A percentile compares a stretch with the other conserved stretches of the same genome.
These are phyloP conservation scores for Saturnispora gosingensis DNA, from an alignment of 805 yeast species.

Conservation along the genomic window DNA sequence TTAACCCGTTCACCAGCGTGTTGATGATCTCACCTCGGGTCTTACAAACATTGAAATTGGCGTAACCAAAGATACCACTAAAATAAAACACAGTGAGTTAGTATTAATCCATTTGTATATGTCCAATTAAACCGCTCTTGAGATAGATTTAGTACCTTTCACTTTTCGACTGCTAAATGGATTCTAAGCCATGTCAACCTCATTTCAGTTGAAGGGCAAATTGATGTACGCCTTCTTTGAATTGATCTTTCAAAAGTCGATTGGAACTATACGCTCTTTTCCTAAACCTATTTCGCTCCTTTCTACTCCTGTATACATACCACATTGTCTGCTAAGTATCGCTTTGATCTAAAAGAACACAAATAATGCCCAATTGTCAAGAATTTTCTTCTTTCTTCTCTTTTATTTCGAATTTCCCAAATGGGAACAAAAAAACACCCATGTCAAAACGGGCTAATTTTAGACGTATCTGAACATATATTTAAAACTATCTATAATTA, in stretches of 20 bases:
- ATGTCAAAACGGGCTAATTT: background rate
- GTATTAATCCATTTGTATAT: background rate
- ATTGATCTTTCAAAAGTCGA: background rate
- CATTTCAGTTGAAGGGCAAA: background rate
- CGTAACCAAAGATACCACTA: constrained; percentile 97
- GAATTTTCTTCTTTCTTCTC: background rate
- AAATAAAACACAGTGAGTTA: background rate
- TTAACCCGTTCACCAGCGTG: constrained; percentile 77
- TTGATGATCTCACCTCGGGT: constrained; percentile 88
- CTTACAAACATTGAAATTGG: constrained; percentile 87
- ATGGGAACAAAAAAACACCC: background rate
- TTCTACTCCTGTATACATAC: background rate
- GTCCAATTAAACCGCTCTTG: background rate
- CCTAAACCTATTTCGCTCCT: background rate
- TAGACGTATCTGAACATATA: background rate
- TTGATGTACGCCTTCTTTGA: background rate
- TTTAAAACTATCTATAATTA: background rate
- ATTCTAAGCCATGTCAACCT: background rate
- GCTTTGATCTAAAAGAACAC: background rate
- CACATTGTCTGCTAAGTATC: background rate
- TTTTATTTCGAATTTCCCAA: background rate
- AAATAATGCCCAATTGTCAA: background rate
- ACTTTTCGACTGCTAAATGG: too few species aligned
- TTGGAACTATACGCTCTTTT: background rate
- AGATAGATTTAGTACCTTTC: too few species aligned